Evolutionary conservation across 192 early-diverging fungal genomes (phyloP), one percentile per base, ranked within the genome.

Genomic region (Backusella morwellensis): DNA sequence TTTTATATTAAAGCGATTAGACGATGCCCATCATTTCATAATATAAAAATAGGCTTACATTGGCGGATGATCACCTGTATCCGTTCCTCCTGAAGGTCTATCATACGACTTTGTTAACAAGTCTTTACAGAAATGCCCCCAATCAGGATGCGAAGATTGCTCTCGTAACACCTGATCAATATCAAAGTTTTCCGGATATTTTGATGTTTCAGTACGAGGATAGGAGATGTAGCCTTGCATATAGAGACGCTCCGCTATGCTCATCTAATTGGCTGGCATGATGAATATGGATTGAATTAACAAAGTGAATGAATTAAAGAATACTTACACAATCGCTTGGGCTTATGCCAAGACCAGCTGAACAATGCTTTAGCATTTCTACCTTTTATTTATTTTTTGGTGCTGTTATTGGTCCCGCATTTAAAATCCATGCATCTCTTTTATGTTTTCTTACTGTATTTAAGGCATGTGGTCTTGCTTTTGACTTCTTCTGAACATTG

Each of bases 61-160:
- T 23, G 86, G 86, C 29, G 87, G 87, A 82, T 87, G 86, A 66
- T 87, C 86, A 66, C 86, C 86, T 40, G 73, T 75, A 73, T 87
- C 86, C 7, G 47, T 81, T 32, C 86, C 86, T 29, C 86, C 82
- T 11, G 77, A 75, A 19, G 86, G 86, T 63, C 68, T 35, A 21
- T 85, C 78, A 54, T 78, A 77, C 3, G 81, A 83, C 34, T 75
- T 59, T 21, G 52, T n/a, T 26, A 84, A 47, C 71, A 83, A 68
- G 11, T 75, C 75, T 19, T 63, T 68, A 70, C 81, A 77, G 50
- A 82, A 73, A 34, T 75, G 50, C 38, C 81, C 82, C 85, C 85
- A 88, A 26, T 70, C 14, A 15, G 75, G 67, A 63, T 87, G 83
- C 6, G 29, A n/a, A 17, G 70, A 32, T 73, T 89, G 88, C 29